Percentiles rank a stretch among this genome's conserved stretches.
Conservation (phyloP, 225 moss, liverwort and hornwort genomes). For the Sphagnum contortum region DNA sequence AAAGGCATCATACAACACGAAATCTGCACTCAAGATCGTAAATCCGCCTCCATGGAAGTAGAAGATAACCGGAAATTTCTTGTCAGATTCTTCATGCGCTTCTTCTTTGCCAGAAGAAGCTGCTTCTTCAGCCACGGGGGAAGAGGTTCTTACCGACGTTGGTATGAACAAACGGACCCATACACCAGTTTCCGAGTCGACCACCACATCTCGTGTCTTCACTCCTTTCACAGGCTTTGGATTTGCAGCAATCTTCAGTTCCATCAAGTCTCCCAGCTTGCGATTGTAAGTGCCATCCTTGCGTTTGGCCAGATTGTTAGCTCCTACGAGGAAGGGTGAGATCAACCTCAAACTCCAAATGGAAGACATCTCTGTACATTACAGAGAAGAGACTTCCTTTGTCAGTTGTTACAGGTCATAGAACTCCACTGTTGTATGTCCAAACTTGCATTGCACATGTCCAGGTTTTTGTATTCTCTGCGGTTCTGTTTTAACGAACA, state of each 20-base stretch:
- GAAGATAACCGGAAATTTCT: slow-evolving; percentile 42
- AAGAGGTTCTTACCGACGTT: slow-evolving; percentile 8
- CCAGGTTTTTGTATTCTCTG: too few relatives aligned
- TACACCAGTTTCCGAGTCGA: slow-evolving; percentile 39
- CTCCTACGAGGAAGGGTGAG: too few relatives aligned
- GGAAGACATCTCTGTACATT: too few relatives aligned
- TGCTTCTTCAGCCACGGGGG: too few relatives aligned
- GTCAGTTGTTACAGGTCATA: too few relatives aligned
- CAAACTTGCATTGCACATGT: too few relatives aligned
- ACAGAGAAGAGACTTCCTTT: too few relatives aligned
- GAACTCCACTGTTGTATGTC: too few relatives aligned
- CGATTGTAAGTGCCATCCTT: slow-evolving; percentile 31
- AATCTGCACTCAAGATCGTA: slow-evolving; percentile 46
- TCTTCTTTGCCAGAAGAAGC: too few relatives aligned
- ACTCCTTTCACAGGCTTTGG: slow-evolving; percentile 50
- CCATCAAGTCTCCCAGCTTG: slow-evolving; percentile 12
- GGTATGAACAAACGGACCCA: slow-evolving; percentile 75
- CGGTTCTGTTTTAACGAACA: too few relatives aligned
- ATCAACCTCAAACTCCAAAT: too few relatives aligned
- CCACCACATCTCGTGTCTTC: slow-evolving; percentile 47
- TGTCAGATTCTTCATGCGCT: background rate
- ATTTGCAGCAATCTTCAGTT: slow-evolving; percentile 19
- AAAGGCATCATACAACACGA: slow-evolving; percentile 28
- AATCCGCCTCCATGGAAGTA: slow-evolving; percentile 94
- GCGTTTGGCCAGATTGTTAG: slow-evolving; percentile 17